Evolutionary conservation across 768 basidiomycete genomes (phyloP), one percentile per base, ranked within the genome.

Genomic region (Podaxis sp.): DNA sequence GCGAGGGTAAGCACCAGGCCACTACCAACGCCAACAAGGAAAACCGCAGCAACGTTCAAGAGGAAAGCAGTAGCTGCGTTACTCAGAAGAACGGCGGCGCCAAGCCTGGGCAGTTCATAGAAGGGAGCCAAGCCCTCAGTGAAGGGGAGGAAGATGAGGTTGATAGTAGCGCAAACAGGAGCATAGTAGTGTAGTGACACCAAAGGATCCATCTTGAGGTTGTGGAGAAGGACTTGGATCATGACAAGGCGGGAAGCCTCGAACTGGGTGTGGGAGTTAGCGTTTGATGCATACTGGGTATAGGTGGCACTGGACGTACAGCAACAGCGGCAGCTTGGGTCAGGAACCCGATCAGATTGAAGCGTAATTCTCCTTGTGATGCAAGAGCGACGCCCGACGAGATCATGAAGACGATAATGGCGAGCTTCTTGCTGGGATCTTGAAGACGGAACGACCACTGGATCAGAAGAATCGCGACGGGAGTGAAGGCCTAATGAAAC

Each of bases 141-240:
- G 77, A 98, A 92, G 5, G 95, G 94, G 18, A 98, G 74, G 63
- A 96, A 79, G 57, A 84, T 70, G 23, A 93, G 82, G 73, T 97
- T 98, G 77, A 98, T 91, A 62, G 79, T 72, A 0, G 96, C 94
- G 72, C 96, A 98, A 55, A 98, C 92, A 13, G 95, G 95, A 9
- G 95, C 95, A 70, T 95, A 97, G 77, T 96, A 98, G 77, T 98
- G 92, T 55, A 98, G 74, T 5, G 95, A 97, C 21, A 94, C 91
- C 5, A 98, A 83, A 0, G 96, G 96, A 69, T 97, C 94, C 95
- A 98, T 98, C 77, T 97, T 97, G 69, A 97, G 77, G 38, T 95
- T 95, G 69, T 97, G 93, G 0, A 98, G 79, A 42, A 98, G 85
- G 55, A 95, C 85, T 72, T 98, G 91, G 62, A 98, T 98, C 86